Percentiles rank a stretch among this genome's conserved stretches.
Conservation (phyloP, 1,284 basidiomycete genomes). For the Schizophyllum amplum region DNA sequence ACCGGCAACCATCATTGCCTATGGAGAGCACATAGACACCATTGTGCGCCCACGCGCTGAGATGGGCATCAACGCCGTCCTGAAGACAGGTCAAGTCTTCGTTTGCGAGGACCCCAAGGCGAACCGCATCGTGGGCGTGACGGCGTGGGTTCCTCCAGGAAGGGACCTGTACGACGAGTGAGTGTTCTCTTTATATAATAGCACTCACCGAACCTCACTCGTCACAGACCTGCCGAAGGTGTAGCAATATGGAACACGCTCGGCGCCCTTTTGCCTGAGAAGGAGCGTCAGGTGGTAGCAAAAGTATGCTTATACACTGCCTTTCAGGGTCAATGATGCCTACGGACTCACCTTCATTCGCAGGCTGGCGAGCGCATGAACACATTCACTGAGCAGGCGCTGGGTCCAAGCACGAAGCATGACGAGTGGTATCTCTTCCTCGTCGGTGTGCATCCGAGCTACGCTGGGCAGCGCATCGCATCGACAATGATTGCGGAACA, state of each 20-base stretch:
- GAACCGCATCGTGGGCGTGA: not conserved
- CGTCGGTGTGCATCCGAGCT: not conserved
- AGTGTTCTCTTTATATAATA: too few relatives aligned
- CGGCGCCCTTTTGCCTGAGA: too few relatives aligned
- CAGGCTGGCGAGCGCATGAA: not conserved
- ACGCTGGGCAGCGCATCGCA: not conserved
- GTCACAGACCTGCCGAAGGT: too few relatives aligned
- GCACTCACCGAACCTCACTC: too few relatives aligned
- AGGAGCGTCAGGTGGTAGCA: too few relatives aligned
- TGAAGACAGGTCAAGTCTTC: not conserved
- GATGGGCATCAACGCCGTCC: not conserved
- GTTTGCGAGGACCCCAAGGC: not conserved
- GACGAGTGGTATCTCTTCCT: not conserved
- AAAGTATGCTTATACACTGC: too few relatives aligned
- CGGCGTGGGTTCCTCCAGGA: not conserved
- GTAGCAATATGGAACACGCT: too few relatives aligned
- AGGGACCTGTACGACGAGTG: not conserved
- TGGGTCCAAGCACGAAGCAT: not conserved
- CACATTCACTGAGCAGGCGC: not conserved
- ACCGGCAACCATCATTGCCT: not conserved
- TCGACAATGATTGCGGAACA: not conserved
- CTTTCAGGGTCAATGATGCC: too few relatives aligned
- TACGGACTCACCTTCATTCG: too few relatives aligned
- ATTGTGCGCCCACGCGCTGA: not conserved
- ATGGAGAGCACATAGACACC: not conserved